Base-by-base conservation (phyloP, 331 rosid species). In the Rosa hybrid region DNA sequence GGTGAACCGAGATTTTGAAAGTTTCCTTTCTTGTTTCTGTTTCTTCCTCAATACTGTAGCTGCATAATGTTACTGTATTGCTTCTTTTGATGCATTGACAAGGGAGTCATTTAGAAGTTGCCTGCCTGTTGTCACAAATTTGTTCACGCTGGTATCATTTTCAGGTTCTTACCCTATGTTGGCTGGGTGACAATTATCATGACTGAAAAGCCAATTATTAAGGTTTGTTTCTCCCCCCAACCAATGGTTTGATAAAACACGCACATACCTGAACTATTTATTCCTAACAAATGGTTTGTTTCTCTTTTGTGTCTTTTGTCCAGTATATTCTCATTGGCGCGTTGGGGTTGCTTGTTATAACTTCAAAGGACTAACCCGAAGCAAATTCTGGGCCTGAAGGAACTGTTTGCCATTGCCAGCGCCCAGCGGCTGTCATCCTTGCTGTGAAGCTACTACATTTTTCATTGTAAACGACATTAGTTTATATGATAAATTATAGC, bases 131-230 rank as follows among this genome's bases (percentile, higher is more conserved):
- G 9, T 74, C 50, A n/a, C n/a, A n/a, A 46, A 38, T 65, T 20
- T 77, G n/a, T 63, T 57, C 72, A 10, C 1, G 12, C 68, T 68
- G 81, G 84, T 80, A 77, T 53, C 27, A 63, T 73, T 72, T 87
- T 54, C 94, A 94, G 97, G 83, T 91, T 92, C 76, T 86, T 94
- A 77, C 98, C 98, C 51, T 94, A 92, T 76, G 97, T 90, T 50
- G 97, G 97, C 23, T 91, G 94, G 94, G 97, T 87, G 57, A 94
- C 98, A 17, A 91, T 94, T 82, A 84, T 94, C 25, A 94, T 94
- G 98, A 90, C 97, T 1, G 97, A 94, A 75, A 91, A 88, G 77
- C 98, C 98, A 25, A 83, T 94, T 63, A 73, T 94, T 84, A 94
- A 92, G 98, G 98, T 94, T 71, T 46, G 88, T 72, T 50, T 76